Conservation (phyloP, 805 yeast genomes). For the Teunomyces tritomae region DNA sequence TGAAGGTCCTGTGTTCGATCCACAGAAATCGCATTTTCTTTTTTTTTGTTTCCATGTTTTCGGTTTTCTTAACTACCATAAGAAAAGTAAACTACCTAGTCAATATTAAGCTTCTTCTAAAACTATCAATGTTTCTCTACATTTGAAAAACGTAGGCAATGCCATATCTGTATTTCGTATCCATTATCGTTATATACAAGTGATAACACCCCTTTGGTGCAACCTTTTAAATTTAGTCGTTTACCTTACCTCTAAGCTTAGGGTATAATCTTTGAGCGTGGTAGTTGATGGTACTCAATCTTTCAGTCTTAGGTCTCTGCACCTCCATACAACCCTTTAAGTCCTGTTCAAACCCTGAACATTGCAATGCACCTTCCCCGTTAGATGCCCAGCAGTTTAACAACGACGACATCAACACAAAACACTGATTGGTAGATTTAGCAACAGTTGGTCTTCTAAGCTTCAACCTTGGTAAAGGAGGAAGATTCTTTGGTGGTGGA, state of each 20-base stretch:
- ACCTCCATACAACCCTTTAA: slow-evolving; percentile 72
- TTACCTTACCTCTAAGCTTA: slow-evolving; percentile 47
- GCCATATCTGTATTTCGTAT: background rate
- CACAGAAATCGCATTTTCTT: slow-evolving; percentile 26
- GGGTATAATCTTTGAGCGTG: slow-evolving; percentile 57
- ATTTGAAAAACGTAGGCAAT: background rate
- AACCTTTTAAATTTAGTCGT: slow-evolving; percentile 22
- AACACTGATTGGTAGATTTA: slow-evolving; percentile 66
- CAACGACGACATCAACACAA: slow-evolving; percentile 78
- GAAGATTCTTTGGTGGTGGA: slow-evolving; percentile 44
- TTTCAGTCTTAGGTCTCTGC: slow-evolving; percentile 37
- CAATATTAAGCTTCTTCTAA: background rate
- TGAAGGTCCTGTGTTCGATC: slow-evolving; percentile 70
- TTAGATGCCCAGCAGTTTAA: slow-evolving; percentile 96
- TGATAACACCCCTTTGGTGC: slow-evolving; percentile 1
- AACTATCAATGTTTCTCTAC: background rate
- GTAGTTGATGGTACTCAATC: slow-evolving; percentile 48
- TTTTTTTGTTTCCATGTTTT: slow-evolving; percentile 2
- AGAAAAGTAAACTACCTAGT: too few relatives aligned
- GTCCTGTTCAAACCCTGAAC: slow-evolving; percentile 64
- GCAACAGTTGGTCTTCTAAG: slow-evolving; percentile 62
- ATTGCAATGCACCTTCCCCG: slow-evolving; percentile 73
- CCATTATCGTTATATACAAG: slow-evolving; percentile 2
- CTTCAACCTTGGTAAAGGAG: slow-evolving; percentile 72
- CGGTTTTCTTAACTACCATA: too few relatives aligned